Base-by-base conservation (phyloP, 2,329 filamentous ascomycete genomes). In the Grosmannia serpens region DNA sequence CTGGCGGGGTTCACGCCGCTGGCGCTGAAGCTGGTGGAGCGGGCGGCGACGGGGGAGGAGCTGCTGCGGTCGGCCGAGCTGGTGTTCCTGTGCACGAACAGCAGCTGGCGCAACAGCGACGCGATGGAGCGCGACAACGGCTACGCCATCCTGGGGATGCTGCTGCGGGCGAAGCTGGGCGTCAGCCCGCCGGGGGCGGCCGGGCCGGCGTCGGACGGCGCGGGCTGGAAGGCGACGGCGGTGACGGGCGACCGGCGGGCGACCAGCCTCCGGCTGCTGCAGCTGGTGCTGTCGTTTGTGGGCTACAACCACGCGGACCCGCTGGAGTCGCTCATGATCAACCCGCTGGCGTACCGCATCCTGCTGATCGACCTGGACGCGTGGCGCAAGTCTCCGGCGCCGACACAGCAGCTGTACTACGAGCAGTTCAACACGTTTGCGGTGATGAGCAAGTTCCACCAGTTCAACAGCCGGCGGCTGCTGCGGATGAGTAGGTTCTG, bases 71-170 rank as follows among this genome's bases (percentile, higher is more conserved):
- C 91, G 1, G 84, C 95, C 2, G 85, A 95, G 66, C 87, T 95
- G 66, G 77, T 96, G 29, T 91, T 96, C 62, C 84, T 88, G 63
- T 89, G 89, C 61, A 88, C 96, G 55, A 87, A 88, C 64, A 87
- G 88, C 63, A 97, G 88, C 68, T 99, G 95, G 94, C 83, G 94
- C 63, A 97, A 97, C 64, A 97, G 94, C 64, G 95, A 99, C 70
- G 91, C 94, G 29, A 96, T 99, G 88, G 94, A 99, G 70, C 86
- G 89, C 66, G 91, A 95, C 60, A 94, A 95, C 64, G 95, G 92
- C 0, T 99, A 96, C 68, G 87, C 89, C 29, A 88, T 97, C 41
- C 74, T 99, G 55, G 88, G 88, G 47, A 84, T 91, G 70, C 78
- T 97, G 22, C 73, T 99, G 27, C 85, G 90, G 58, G 88, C 89